Base-by-base conservation (phyloP, 805 yeast genomes). In the Candida glaebosa region DNA sequence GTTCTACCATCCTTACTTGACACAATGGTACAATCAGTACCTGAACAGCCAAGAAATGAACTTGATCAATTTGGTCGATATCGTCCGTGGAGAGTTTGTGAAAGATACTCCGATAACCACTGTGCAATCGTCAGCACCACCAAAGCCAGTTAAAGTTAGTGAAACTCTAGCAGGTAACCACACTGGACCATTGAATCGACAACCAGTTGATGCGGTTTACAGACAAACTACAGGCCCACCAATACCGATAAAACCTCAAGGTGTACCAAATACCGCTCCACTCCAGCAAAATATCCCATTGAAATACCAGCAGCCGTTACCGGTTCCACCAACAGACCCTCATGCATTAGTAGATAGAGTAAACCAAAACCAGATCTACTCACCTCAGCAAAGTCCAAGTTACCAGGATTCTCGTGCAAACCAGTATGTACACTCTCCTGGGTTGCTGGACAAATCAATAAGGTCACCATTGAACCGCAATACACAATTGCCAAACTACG, bases 1-100 rank as follows among this genome's bases (percentile, higher is more conserved):
- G 35, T 73, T 87, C 40, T 84, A 81, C 55, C 82, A 84, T 50
- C 91, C 93, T 0, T 74, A 71, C 41, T 58, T 85, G 33, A 60
- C 81, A n/a, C 65, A 62, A 19, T 86, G 95, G 95, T 52, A 41
- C 33, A 46, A 53, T 40, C 39, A 9, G 16, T 20, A 40, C 18
- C 18, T 41, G 17, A 38, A 46, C 20, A 20, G 32, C 4, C 24
- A 34, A 15, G 40, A 49, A 18, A 65, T 47, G 41, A 61, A 62
- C 38, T 46, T 77, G 15, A 24, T 59, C 2, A 62, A 50, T 16
- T 48, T 74, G 17, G 49, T 69, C 28, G 49, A 52, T 2, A 50
- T 64, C 12, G 48, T 73, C 39, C 45, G 58, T 4, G 57, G 51
- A 4, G 54, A 62, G 24, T 70, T 80, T 53, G 49, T 63, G 18